These are phyloP conservation scores for Globisporangium cystogenes DNA, from an alignment of 352 stramenopile species.

Conservation along the genomic window DNA sequence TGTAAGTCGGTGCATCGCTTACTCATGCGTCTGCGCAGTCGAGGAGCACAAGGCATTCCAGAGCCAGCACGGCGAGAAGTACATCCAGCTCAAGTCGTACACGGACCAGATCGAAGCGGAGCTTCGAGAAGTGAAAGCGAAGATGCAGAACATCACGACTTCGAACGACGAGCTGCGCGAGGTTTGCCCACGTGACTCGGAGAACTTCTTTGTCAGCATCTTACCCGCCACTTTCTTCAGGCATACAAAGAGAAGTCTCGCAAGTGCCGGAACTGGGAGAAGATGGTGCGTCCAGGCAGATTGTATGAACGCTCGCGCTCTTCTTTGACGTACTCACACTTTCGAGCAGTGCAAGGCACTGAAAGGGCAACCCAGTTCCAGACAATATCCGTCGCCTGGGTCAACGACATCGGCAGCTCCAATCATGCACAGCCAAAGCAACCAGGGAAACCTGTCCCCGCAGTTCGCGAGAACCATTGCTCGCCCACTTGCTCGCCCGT, in stretches of 20 bases:
- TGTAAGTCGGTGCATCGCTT: neutral
- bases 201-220: neutral
- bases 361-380: slow-evolving; percentile 38
- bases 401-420: slow-evolving; percentile 33
- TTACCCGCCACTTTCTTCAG: slow-evolving; percentile 18
- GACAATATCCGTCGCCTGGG: slow-evolving; percentile 60
- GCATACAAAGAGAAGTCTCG: slow-evolving; percentile 85
- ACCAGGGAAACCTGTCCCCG: slow-evolving; percentile 23
- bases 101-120: slow-evolving; percentile 82
- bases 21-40: slow-evolving; percentile 17
- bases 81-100: slow-evolving; percentile 86
- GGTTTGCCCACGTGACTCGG: slow-evolving; percentile 15
- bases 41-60: slow-evolving; percentile 82
- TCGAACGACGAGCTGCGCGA: slow-evolving; percentile 82
- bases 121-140: slow-evolving; percentile 72
- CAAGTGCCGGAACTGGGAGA: slow-evolving; percentile 86
- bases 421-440: slow-evolving; percentile 25
- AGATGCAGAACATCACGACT: slow-evolving; percentile 57
- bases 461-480: slow-evolving; percentile 43
- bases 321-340: slow-evolving; percentile 1
- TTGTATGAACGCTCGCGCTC: neutral
- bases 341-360: slow-evolving; percentile 56
- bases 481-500: slow-evolving; percentile 29
- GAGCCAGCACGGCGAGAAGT: slow-evolving; percentile 77
- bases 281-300: slow-evolving; percentile 61